Conservation (phyloP, 495 filamentous ascomycete genomes). For the Lasiosphaeria ovina region DNA sequence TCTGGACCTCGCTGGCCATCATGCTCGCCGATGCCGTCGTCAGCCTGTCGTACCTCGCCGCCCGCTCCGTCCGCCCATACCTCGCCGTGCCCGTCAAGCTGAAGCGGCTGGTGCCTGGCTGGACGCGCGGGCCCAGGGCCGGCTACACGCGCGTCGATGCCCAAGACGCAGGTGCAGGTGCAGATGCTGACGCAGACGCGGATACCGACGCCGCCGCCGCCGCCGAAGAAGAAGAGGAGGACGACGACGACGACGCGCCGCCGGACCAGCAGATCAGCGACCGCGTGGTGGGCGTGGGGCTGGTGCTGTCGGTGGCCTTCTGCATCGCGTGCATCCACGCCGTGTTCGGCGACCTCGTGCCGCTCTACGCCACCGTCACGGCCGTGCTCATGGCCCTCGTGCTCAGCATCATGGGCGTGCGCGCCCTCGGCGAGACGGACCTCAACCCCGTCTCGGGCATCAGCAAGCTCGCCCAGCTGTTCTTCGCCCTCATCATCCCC, state of each 20-base stretch:
- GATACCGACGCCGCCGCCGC: conserved; percentile 13
- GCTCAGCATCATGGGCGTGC: conserved; percentile 91
- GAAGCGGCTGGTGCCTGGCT: background rate
- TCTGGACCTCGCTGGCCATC: conserved; percentile 91
- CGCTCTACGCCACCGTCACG: conserved; percentile 67
- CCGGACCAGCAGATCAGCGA: conserved; percentile 76
- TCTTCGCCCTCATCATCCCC: conserved; percentile 85
- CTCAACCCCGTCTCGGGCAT: conserved; percentile 97
- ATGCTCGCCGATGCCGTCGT: conserved; percentile 94
- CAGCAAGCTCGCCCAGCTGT: conserved; percentile 90
- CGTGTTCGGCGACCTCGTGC: conserved; percentile 70
- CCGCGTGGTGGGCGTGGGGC: conserved; percentile 66
- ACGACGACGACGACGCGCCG: conserved; percentile 66
- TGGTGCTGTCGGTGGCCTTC: conserved; percentile 71
- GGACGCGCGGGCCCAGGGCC: background rate
- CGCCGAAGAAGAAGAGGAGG: conserved; percentile 8
- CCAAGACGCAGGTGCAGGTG: background rate
- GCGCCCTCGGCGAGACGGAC: conserved; percentile 93
- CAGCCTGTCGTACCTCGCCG: conserved; percentile 76
- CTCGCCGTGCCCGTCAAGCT: conserved; percentile 7
- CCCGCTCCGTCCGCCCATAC: conserved; percentile 40
- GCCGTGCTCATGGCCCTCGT: conserved; percentile 86
- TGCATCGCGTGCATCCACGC: conserved; percentile 78
- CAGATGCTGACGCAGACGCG: background rate
- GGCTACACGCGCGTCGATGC: conserved; percentile 15